Evolutionary conservation across 1,284 basidiomycete genomes (phyloP).

Genomic region (Schizopora paradoxa): DNA sequence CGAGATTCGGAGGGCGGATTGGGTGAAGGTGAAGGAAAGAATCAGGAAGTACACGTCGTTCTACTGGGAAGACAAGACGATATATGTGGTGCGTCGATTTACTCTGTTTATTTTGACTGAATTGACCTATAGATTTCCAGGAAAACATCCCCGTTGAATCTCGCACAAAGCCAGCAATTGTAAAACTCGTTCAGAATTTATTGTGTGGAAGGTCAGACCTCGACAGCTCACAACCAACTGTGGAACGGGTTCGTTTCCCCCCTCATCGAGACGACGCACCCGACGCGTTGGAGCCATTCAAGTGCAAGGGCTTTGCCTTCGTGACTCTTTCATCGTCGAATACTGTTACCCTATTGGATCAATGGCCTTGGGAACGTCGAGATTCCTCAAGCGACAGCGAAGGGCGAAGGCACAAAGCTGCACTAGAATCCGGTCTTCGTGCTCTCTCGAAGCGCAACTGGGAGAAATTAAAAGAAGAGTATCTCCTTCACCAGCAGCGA

Average conservation of each 20-base stretch:
- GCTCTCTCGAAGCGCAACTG: slow-evolving; percentile 50
- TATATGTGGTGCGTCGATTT: slow-evolving; percentile 54
- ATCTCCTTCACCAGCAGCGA: slow-evolving; percentile 48
- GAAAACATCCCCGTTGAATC: slow-evolving; percentile 61
- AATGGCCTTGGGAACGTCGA: slow-evolving; percentile 56
- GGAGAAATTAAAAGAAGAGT: slow-evolving; percentile 59
- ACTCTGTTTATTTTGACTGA: not conserved
- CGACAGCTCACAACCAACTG: slow-evolving; percentile 18
- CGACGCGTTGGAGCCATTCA: slow-evolving; percentile 35
- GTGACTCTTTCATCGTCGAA: slow-evolving; percentile 42
- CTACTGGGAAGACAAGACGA: slow-evolving; percentile 56
- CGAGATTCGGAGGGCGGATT: slow-evolving; percentile 53
- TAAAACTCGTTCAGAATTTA: slow-evolving; percentile 39
- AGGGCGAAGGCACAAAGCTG: slow-evolving; percentile 31
- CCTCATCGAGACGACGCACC: slow-evolving; percentile 56
- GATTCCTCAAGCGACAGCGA: slow-evolving; percentile 9
- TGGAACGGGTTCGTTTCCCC: slow-evolving; percentile 53
- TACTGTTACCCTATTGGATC: slow-evolving; percentile 37
- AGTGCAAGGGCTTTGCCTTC: slow-evolving; percentile 70
- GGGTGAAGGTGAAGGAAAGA: slow-evolving; percentile 27
- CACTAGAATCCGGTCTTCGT: slow-evolving; percentile 53
- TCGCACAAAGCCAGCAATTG: slow-evolving; percentile 43
- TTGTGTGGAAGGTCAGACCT: slow-evolving; percentile 25
- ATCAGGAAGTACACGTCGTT: slow-evolving; percentile 33
- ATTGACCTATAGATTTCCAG: slow-evolving; percentile 31